These are phyloP conservation scores for Catharanthus roseus DNA, from an alignment of 257 asterid species.

Conservation along the genomic window DNA sequence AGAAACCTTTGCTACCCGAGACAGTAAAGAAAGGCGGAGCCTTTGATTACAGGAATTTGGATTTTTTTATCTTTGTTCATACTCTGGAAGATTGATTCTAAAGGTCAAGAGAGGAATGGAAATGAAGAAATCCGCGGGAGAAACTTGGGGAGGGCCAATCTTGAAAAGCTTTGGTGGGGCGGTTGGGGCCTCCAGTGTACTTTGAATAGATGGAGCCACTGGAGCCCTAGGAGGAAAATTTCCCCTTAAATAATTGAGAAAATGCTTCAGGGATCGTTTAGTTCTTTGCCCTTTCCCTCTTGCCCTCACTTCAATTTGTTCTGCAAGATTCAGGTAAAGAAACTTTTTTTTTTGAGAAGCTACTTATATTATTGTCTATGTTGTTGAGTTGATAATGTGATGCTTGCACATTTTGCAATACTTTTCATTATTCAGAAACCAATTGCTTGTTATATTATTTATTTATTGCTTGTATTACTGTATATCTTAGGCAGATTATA, in stretches of 20 bases:
- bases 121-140: background rate
- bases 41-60: background rate
- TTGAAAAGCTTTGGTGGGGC: background rate
- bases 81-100: background rate
- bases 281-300: background rate
- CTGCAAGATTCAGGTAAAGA: background rate
- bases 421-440: background rate
- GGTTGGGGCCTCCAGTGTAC: background rate
- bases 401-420: background rate
- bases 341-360: background rate
- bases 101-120: background rate
- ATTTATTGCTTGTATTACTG: background rate
- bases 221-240: background rate
- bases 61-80: no score
- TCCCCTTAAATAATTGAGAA: background rate
- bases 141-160: no score
- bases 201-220: background rate
- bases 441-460: no score
- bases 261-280: background rate
- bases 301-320: background rate
- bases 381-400: background rate
- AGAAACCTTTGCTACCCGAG: background rate
- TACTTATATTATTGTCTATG: background rate
- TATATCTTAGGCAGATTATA: background rate
- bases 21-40: background rate